A percentile compares a stretch with the other conserved stretches of the same genome.
phyloP scores from a whole-genome alignment of 768 basidiomycete genomes.

The Boletus rubropictus region DNA sequence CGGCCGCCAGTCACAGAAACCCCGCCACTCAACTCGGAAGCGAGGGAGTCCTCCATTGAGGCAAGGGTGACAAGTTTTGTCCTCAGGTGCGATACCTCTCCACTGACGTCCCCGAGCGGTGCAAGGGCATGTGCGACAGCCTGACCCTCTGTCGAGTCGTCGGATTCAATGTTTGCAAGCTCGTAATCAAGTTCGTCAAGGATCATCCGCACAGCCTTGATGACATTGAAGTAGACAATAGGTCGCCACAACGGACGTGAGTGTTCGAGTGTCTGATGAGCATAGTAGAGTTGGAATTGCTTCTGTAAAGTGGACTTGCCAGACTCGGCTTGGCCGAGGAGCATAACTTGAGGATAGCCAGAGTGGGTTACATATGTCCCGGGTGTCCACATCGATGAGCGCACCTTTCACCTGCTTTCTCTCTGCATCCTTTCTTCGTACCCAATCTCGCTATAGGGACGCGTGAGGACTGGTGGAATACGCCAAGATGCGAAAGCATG shows the following conservation, averaged over 20 bases:
- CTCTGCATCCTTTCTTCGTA: conserved; percentile 41
- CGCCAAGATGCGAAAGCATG: background rate
- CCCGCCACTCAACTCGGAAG: conserved; percentile 63
- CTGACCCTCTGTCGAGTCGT: conserved; percentile 28
- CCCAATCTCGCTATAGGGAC: conserved; percentile 42
- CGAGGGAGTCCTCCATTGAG: conserved; percentile 61
- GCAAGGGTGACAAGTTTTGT: conserved; percentile 56
- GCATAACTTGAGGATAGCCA: conserved; percentile 44
- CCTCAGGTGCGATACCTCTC: conserved; percentile 49
- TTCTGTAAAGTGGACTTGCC: conserved; percentile 84
- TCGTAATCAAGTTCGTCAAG: conserved; percentile 66
- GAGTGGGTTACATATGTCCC: conserved; percentile 3
- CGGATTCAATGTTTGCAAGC: conserved; percentile 32
- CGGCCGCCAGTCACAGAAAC: conserved; percentile 55
- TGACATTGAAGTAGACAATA: conserved; percentile 78
- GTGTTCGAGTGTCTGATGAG: conserved; percentile 60
- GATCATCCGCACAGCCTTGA: conserved; percentile 72
- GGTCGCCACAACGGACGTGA: conserved; percentile 74
- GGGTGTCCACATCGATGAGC: background rate
- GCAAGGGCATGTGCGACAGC: conserved; percentile 29
- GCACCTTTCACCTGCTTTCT: conserved; percentile 52
- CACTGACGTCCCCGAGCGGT: conserved; percentile 32
- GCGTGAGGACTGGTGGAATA: conserved; percentile 2
- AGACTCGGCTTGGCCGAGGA: conserved; percentile 75
- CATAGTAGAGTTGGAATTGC: conserved; percentile 79